phyloP scores from a whole-genome alignment of 2,329 filamentous ascomycete genomes.

The Dothistroma septosporum region DNA sequence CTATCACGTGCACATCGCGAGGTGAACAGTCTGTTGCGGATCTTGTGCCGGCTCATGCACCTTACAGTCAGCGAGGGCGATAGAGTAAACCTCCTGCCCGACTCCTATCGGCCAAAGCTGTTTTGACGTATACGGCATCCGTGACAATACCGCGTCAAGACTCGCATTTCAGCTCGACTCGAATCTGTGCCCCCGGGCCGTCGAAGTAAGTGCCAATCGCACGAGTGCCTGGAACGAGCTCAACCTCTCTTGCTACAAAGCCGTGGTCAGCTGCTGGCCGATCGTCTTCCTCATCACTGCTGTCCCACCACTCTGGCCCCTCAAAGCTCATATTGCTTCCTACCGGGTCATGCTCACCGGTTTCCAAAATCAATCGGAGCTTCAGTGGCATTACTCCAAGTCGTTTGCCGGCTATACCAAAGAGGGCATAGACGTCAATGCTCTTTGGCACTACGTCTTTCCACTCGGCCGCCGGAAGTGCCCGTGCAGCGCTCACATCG shows the following conservation, averaged over 20 bases:
- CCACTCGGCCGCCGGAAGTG: constrained; percentile 14
- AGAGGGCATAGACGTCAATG: constrained; percentile 75
- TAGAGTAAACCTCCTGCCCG: neutral
- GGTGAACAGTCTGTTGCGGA: neutral
- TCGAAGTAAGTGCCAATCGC: constrained; percentile 82
- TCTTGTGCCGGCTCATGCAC: neutral
- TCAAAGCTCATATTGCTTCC: constrained; percentile 50
- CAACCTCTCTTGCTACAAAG: constrained; percentile 73
- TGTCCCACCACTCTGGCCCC: constrained; percentile 38
- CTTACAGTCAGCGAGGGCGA: neutral
- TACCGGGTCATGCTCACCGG: constrained; percentile 82
- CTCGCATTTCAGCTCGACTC: constrained; percentile 46
- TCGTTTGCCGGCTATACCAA: constrained; percentile 70
- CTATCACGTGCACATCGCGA: neutral
- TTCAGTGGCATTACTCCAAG: constrained; percentile 62
- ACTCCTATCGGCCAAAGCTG: neutral
- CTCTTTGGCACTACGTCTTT: constrained; percentile 62
- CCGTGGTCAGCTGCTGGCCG: constrained; percentile 31
- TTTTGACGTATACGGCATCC: neutral
- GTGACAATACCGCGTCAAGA: neutral
- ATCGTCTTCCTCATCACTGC: constrained; percentile 39
- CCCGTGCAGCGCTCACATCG: constrained; percentile 27
- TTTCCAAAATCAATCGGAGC: constrained; percentile 76
- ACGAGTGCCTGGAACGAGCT: constrained; percentile 73
- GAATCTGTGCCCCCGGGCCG: constrained; percentile 63